These are phyloP conservation scores for Puccinia brachypodii DNA, from an alignment of 1,284 basidiomycete genomes.

Conservation along the genomic window DNA sequence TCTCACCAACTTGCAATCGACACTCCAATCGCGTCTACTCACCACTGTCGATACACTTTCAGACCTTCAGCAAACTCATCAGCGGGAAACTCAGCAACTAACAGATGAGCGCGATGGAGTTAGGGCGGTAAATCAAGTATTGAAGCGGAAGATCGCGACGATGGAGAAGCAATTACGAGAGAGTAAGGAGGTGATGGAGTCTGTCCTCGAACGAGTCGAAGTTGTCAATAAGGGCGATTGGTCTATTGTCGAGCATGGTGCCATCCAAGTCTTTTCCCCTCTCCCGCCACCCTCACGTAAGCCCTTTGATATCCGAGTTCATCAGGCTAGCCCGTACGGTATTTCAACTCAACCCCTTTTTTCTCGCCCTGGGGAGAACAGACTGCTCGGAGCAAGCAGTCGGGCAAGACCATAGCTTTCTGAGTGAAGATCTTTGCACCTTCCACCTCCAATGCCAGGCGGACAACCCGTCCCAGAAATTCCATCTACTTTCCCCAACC, in stretches of 20 bases:
- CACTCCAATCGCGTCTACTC: conserved; percentile 39
- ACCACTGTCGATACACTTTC: conserved; percentile 40
- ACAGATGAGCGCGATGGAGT: conserved; percentile 40
- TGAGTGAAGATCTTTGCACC: conserved; percentile 13
- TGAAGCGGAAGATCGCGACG: conserved; percentile 33
- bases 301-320: background rate
- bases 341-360: background rate
- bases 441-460: conserved; percentile 10
- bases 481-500: background rate
- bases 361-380: background rate
- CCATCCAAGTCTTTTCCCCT: conserved; percentile 37
- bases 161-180: conserved; percentile 34
- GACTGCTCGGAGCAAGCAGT: conserved; percentile 3
- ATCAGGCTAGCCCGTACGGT: background rate
- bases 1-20: conserved; percentile 31
- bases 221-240: conserved; percentile 40
- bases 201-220: conserved; percentile 32
- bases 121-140: conserved; percentile 37
- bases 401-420: background rate
- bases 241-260: conserved; percentile 39
- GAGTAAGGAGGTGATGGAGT: conserved; percentile 43
- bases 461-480: background rate
- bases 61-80: conserved; percentile 32
- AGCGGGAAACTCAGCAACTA: conserved; percentile 29
- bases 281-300: conserved; percentile 1